Percentiles rank a stretch among this genome's conserved stretches.
Conservation (phyloP, 1,284 basidiomycete genomes). For the Ganoderma leucocontextum region DNA sequence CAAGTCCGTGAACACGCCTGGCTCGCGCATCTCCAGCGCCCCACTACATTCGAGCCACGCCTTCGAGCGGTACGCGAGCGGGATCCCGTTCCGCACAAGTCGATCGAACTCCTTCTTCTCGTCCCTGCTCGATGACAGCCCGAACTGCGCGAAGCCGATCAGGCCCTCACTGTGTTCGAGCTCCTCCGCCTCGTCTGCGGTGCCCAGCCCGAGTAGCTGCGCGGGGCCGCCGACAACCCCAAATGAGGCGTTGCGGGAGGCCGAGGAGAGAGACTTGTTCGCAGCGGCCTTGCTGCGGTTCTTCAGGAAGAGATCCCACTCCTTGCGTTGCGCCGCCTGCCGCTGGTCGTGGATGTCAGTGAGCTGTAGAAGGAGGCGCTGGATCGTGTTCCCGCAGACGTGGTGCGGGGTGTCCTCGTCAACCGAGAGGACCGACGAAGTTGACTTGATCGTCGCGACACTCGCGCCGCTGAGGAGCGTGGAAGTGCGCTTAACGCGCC, state of each 20-base stretch:
- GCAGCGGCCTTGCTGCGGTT: slow-evolving; percentile 61
- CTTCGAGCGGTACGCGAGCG: slow-evolving; percentile 87
- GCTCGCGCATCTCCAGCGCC: slow-evolving; percentile 90
- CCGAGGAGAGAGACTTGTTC: slow-evolving; percentile 40
- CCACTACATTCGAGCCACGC: slow-evolving; percentile 95
- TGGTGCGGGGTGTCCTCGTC: slow-evolving; percentile 70
- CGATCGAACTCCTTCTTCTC: slow-evolving; percentile 84
- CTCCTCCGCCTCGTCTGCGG: slow-evolving; percentile 72
- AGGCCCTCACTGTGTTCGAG: slow-evolving; percentile 78
- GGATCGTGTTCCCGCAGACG: slow-evolving; percentile 80
- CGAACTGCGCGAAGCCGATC: slow-evolving; percentile 91
- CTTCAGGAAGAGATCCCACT: slow-evolving; percentile 91
- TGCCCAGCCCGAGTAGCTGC: slow-evolving; percentile 69
- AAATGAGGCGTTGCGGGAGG: slow-evolving; percentile 37
- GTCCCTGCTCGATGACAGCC: slow-evolving; percentile 74
- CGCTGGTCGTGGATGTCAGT: slow-evolving; percentile 88
- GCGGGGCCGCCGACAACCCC: slow-evolving; percentile 53
- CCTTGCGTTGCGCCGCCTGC: slow-evolving; percentile 76
- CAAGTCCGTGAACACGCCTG: slow-evolving; percentile 90
- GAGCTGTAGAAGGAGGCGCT: slow-evolving; percentile 80
- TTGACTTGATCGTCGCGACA: slow-evolving; percentile 42
- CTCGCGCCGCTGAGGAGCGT: slow-evolving; percentile 47
- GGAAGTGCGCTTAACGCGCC: slow-evolving; percentile 52
- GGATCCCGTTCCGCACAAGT: slow-evolving; percentile 87
- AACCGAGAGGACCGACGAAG: slow-evolving; percentile 62